Percentiles rank a stretch among this genome's conserved stretches.
phyloP scores from a whole-genome alignment of 768 basidiomycete species.

The Russula dissimulans region DNA sequence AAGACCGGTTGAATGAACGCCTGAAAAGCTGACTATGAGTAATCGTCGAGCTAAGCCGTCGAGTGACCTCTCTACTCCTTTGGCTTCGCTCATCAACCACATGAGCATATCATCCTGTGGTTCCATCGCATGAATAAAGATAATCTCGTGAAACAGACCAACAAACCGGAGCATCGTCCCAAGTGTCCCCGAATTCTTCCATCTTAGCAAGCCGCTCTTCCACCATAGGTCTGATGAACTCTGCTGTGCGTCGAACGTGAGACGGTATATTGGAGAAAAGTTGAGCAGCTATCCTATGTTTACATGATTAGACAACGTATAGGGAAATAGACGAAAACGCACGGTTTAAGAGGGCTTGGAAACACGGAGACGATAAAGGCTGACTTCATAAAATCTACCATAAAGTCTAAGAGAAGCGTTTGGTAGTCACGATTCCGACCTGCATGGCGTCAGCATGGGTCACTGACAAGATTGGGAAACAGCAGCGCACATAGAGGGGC shows the following conservation, averaged over 20 bases:
- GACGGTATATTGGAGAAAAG: conserved; percentile 6
- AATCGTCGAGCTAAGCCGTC: conserved; percentile 26
- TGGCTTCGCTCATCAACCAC: conserved; percentile 32
- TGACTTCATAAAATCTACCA: conserved; percentile 29
- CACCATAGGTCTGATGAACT: background rate
- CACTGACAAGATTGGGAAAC: background rate
- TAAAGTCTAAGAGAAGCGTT: conserved; percentile 27
- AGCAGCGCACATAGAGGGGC: conserved; percentile 31
- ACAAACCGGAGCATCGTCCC: conserved; percentile 4
- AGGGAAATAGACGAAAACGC: conserved; percentile 18
- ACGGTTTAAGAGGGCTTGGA: conserved; percentile 39
- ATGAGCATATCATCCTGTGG: conserved; percentile 32
- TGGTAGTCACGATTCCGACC: conserved; percentile 36
- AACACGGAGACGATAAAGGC: conserved; percentile 29
- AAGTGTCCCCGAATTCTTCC: conserved; percentile 14
- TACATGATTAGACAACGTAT: conserved; percentile 8
- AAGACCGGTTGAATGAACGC: conserved; percentile 29
- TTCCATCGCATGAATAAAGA: background rate
- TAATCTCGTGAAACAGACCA: too few relatives aligned
- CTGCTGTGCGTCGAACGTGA: background rate
- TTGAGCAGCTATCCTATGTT: conserved; percentile 23
- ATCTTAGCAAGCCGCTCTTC: background rate
- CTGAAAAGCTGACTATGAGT: conserved; percentile 31
- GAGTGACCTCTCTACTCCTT: conserved; percentile 25
- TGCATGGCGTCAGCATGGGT: conserved; percentile 15